phyloP scores from a whole-genome alignment of 192 early-diverging fungal genomes.

The Podila minutissima region DNA sequence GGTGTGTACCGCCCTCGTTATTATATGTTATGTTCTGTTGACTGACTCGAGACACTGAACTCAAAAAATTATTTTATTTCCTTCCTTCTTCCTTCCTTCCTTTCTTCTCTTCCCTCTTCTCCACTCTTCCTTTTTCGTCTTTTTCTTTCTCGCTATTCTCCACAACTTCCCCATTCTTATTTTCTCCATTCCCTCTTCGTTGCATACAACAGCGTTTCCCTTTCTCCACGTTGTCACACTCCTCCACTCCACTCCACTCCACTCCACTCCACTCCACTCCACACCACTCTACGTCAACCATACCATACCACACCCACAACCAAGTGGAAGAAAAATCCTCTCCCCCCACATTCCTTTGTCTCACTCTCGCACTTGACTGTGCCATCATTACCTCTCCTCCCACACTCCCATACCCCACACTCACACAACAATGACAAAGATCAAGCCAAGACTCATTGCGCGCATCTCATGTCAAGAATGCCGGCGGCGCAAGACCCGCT shows the following conservation, averaged over 20 bases:
- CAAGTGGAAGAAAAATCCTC: not conserved
- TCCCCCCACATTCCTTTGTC: not conserved
- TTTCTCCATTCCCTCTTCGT: not conserved
- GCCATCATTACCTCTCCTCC: not conserved
- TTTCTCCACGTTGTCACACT: not conserved
- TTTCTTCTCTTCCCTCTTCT: not conserved
- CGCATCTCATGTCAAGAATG: constrained; percentile 51
- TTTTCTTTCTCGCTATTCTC: not conserved
- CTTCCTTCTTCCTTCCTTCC: not conserved
- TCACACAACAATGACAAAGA: constrained; percentile 31
- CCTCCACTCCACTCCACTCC: not conserved
- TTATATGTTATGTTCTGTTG: not conserved
- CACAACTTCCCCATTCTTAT: not conserved
- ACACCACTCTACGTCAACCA: not conserved
- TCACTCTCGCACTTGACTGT: not conserved
- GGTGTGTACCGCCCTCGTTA: not conserved
- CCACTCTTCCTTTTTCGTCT: not conserved
- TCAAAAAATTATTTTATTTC: not conserved
- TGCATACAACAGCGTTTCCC: not conserved
- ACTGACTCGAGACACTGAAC: not conserved
- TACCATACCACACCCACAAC: not conserved
- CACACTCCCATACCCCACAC: not conserved
- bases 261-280: not conserved
- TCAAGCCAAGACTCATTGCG: constrained; percentile 44
- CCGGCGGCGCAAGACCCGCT: constrained; percentile 38